These are phyloP conservation scores for Melaleuca quinquenervia DNA, from an alignment of 345 rosid species.

Conservation along the genomic window DNA sequence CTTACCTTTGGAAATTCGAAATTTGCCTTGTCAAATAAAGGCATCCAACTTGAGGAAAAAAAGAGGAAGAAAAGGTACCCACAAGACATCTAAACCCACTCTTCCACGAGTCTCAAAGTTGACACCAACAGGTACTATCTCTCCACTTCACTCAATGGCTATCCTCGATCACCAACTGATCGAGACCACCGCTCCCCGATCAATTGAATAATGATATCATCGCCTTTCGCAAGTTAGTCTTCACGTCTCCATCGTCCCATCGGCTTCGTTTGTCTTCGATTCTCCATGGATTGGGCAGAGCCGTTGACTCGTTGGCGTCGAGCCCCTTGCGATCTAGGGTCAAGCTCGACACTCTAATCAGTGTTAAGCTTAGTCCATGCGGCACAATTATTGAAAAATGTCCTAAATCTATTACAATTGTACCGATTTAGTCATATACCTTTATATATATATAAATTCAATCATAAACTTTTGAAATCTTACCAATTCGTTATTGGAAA, in stretches of 20 bases:
- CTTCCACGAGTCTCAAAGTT: background rate
- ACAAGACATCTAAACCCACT: background rate
- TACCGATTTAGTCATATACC: too few species aligned
- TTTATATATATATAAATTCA: too few species aligned
- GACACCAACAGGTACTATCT: rapidly evolving
- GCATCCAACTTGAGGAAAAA: rapidly evolving
- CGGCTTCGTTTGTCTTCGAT: background rate
- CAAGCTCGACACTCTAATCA: background rate
- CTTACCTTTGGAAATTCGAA: background rate
- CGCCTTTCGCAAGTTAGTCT: background rate
- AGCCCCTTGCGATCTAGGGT: background rate
- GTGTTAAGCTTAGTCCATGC: too few species aligned
- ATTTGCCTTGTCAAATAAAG: background rate
- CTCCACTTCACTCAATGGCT: background rate
- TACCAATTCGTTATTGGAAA: too few species aligned
- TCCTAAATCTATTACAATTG: too few species aligned
- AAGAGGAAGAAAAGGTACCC: background rate
- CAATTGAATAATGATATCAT: background rate
- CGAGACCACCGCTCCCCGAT: background rate
- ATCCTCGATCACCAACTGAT: rapidly evolving
- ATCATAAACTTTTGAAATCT: too few species aligned
- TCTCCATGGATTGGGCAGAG: background rate
- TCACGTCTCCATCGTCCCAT: rapidly evolving
- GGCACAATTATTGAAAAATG: too few species aligned
- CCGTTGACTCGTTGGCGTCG: background rate